Base-by-base conservation (phyloP, 345 rosid species). In the Bruguiera sexangula region DNA sequence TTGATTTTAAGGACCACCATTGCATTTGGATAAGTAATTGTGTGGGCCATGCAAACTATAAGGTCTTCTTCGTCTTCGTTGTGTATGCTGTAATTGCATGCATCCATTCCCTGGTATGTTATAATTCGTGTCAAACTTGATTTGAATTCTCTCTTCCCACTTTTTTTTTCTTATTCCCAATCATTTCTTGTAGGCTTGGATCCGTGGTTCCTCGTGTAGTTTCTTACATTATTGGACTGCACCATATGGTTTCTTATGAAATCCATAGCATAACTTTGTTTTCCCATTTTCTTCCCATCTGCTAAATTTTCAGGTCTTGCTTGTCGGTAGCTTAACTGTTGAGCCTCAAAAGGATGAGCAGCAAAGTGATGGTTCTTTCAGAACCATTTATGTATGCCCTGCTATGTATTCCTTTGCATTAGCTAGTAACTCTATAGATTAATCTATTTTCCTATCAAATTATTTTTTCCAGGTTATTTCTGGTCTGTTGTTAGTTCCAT, bases 11-110 rank as follows among this genome's bases (percentile, higher is more conserved):
- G 98, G 98, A 93, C 70, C 98, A 93, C 67, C 98, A 93, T 76
- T 93, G 98, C 86, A 89, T 90, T 39, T 93, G 98, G 98, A 93
- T 93, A 82, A 90, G 83, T 78, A 93, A 93, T 66, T 93, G 98
- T 54, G 97, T 93, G 4, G 98, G 98, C 71, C 96, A 90, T 61
- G 83, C 92, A 73, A 93, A 93, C 87, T 93, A 93, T 76, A 93
- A 90, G 84, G 89, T 75, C 78, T 93, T 93, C 87, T 90, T 93
- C 68, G 75, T 85, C 73, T 90, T 93, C 71, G 88, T 93, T 73
- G 80, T 89, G 48, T 84, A 86, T 80, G 96, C 96, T 1, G 86
- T 84, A 72, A 80, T 79, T 63, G 85, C 93, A 3, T 87, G 93
- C 82, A 59, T 90, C 74, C 90, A 90, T 81, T 87, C 96, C 71